Evolutionary conservation across 345 rosid species (phyloP).

Genomic region (Chamaenerion angustifolium): DNA sequence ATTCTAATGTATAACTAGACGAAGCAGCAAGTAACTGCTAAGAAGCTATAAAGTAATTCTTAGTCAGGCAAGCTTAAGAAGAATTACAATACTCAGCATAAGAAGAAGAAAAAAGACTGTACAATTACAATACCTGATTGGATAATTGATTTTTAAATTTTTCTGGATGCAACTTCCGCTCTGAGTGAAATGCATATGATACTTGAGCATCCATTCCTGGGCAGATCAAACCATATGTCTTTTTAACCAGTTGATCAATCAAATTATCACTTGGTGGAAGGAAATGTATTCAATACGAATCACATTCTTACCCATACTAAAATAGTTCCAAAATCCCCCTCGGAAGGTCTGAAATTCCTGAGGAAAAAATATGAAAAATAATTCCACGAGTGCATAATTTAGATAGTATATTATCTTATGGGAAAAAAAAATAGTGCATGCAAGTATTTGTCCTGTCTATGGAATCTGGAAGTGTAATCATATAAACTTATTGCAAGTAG

Average conservation of each 20-base stretch:
- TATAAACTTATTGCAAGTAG: too few species aligned
- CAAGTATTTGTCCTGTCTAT: too few species aligned
- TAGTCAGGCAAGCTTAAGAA: too few species aligned
- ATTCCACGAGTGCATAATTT: background rate
- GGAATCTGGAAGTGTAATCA: too few species aligned
- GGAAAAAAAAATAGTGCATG: too few species aligned
- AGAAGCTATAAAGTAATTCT: too few species aligned
- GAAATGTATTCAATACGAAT: background rate
- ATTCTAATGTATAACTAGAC: too few species aligned
- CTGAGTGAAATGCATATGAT: constrained; percentile 58
- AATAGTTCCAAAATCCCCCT: constrained; percentile 77
- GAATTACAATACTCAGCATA: too few species aligned
- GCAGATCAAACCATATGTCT: background rate
- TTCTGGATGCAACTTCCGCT: constrained; percentile 48
- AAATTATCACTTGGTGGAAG: background rate
- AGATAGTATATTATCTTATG: too few species aligned
- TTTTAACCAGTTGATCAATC: background rate
- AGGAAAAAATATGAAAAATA: constrained; percentile 4
- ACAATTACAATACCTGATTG: constrained; percentile 31
- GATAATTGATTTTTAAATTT: constrained; percentile 48
- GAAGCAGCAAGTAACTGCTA: too few species aligned
- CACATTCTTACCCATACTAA: constrained; percentile 51
- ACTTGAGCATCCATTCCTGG: constrained; percentile 74
- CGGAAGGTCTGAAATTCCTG: constrained; percentile 57
- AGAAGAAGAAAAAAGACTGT: background rate